Evolutionary conservation across 495 filamentous ascomycete genomes (phyloP), one percentile per base, ranked within the genome.

Genomic region (Hypoxylon trugodes): DNA sequence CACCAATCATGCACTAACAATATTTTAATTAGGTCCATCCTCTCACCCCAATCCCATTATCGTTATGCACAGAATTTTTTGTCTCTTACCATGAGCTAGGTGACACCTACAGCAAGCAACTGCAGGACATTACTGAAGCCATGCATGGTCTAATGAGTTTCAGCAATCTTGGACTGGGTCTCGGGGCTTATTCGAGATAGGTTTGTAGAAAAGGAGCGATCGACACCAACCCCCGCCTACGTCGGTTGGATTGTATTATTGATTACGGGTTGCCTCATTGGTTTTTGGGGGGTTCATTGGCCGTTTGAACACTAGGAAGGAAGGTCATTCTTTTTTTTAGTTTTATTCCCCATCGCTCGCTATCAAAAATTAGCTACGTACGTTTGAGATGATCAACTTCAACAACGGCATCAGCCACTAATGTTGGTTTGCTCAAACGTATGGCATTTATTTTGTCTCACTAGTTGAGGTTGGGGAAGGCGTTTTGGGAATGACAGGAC

Each of bases 61-160:
- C 60, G 12, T 37, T 65, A 21, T 65, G 66, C 40, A 48, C 61
- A 0, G 61, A 69, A 12, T 61, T 65, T 40, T 61, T 69, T 24
- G 61, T 59, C 9, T 57, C 61, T 4, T 61, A 61, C 25, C 55
- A 65, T 24, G 66, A 61, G 45, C 56, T 65, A 12, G 51, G 61
- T 12, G 61, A 65, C 41, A 65, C 66, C 2, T 61, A 65, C 18
- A 52, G 41, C 51, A 69, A 65, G 26, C 61, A 61, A 19, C 61
- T 69, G 13, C 66, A 61, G 9, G 52, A 67, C 18, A 67, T 67
- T 26, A 61, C 57, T 6, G 57, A 65, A 36, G 66, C 61, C 15
- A 65, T 69, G 61, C 55, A 69, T 24, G 66, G 61, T 25, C 50
- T 69, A 54, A 61, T 61, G 47, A 61, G 61, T 42, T 69, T 66